Evolutionary conservation across 2,329 filamentous ascomycete species (phyloP).

Genomic region (Chaetothyriales sp.): DNA sequence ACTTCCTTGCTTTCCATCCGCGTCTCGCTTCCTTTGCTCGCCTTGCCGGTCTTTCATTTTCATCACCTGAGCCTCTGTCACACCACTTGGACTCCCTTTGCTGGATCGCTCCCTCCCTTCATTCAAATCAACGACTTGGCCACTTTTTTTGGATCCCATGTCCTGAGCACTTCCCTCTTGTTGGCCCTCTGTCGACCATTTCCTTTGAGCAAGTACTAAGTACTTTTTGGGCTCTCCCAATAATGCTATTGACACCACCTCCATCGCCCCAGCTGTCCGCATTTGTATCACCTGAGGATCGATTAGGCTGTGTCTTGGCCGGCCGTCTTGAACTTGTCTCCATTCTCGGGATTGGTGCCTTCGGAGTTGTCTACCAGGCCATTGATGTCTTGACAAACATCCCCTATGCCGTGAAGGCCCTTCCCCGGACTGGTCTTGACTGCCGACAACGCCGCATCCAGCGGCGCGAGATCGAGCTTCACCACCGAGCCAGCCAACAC

Average conservation of each 20-base stretch:
- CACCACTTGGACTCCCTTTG: not conserved
- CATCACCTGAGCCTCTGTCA: not conserved
- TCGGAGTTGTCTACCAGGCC: slow-evolving; percentile 88
- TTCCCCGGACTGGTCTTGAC: slow-evolving; percentile 89
- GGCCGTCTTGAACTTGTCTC: slow-evolving; percentile 68
- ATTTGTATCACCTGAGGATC: slow-evolving; percentile 60
- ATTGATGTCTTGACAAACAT: slow-evolving; percentile 66
- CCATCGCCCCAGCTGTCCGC: slow-evolving; percentile 29
- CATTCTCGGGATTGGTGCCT: slow-evolving; percentile 84
- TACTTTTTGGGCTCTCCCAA: slow-evolving; percentile 27
- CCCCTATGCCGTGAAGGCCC: slow-evolving; percentile 87
- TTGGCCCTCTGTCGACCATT: slow-evolving; percentile 14
- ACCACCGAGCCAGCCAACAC: slow-evolving; percentile 77
- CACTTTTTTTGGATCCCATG: slow-evolving; percentile 14
- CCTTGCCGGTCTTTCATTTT: slow-evolving; percentile 8
- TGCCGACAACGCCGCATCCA: slow-evolving; percentile 77
- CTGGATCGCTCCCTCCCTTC: slow-evolving; percentile 1
- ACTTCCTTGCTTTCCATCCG: slow-evolving; percentile 6
- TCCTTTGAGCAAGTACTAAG: slow-evolving; percentile 16
- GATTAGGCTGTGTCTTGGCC: slow-evolving; percentile 69
- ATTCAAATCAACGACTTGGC: not conserved
- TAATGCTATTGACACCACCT: slow-evolving; percentile 32
- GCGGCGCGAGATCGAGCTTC: slow-evolving; percentile 78
- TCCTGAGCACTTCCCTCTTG: slow-evolving; percentile 15
- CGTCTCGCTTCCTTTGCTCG: slow-evolving; percentile 2